Conservation (phyloP, 495 filamentous ascomycete species). For the Bacidia rubella region DNA sequence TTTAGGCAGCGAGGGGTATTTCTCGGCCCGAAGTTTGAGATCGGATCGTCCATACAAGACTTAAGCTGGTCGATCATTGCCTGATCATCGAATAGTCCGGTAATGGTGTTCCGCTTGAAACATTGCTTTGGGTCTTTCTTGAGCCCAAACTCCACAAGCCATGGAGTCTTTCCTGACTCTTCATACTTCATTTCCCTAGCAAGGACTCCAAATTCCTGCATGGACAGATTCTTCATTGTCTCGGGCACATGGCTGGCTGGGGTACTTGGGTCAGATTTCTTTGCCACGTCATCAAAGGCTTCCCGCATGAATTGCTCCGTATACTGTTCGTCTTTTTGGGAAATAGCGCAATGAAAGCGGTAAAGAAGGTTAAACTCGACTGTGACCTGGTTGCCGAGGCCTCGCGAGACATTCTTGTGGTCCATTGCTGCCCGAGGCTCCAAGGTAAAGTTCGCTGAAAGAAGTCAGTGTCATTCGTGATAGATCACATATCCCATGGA, state of each 20-base stretch:
- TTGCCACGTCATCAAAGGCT: conserved; percentile 14
- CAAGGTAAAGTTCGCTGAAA: conserved; percentile 16
- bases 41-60: conserved; percentile 31
- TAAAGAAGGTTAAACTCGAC: conserved; percentile 45
- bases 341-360: conserved; percentile 37
- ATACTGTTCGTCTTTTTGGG: conserved; percentile 34
- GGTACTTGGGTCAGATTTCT: conserved; percentile 15
- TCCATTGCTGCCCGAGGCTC: conserved; percentile 21
- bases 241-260: conserved; percentile 5
- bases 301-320: conserved; percentile 27
- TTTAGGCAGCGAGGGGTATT: conserved; percentile 26
- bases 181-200: no score
- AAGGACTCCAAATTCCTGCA: no score
- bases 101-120: conserved; percentile 5
- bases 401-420: conserved; percentile 17
- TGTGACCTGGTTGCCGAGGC: conserved; percentile 39
- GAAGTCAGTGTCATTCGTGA: background rate
- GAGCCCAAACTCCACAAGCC: conserved; percentile 26
- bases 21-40: conserved; percentile 25
- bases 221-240: no score
- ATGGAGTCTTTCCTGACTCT: conserved; percentile 13
- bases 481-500: no score
- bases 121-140: conserved; percentile 19
- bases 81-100: conserved; percentile 31
- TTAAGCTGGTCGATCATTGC: conserved; percentile 32